Base-by-base conservation (phyloP, 2,329 filamentous ascomycete species). In the Xylariaceae sp. region DNA sequence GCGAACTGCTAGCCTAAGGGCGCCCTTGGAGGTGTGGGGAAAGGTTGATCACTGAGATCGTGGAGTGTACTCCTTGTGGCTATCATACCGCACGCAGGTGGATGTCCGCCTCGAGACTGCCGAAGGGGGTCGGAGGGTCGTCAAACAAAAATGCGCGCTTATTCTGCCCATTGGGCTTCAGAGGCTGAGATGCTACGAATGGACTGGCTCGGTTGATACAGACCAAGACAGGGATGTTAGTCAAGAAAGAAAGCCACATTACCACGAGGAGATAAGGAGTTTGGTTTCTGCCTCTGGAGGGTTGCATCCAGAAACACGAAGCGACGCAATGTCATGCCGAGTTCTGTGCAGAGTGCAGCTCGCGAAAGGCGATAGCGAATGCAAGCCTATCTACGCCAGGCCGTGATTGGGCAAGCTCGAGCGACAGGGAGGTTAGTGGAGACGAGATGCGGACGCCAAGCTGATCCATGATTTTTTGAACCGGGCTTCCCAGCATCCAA, bases 381-480 rank as follows among this genome's bases (percentile, higher is more conserved):
- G 48, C 49, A 50, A 52, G 49, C 44, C 48, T 49, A 22, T 42
- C 42, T 48, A 34, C 29, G 34, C 37, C 36, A 41, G 43, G 42
- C 35, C 42, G 33, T 34, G 47, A 48, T 48, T 48, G 52, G 54
- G 49, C 52, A 55, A 54, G 53, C 54, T 55, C 56, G 51, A 54
- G 52, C 56, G 52, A 32, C 7, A 16, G 7, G 7, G 7, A 16
- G 12, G 7, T 12, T 16, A 32, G 27, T 14, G 55, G 58, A 56
- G 56, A 48, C 52, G 54, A 50, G n/a, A 43, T 39, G 40, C 42
- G 48, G 36, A 39, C 40, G 55, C 54, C 57, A 61, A 58, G 56
- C 54, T 40, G 44, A 40, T 43, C 52, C 48, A 64, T 68, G 63
- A 67, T 68, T 67, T 64, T 55, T 56, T 48, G 52, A 47, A 45